Base-by-base conservation (phyloP, 2,329 filamentous ascomycete genomes). In the Trichoderma atroviride region DNA sequence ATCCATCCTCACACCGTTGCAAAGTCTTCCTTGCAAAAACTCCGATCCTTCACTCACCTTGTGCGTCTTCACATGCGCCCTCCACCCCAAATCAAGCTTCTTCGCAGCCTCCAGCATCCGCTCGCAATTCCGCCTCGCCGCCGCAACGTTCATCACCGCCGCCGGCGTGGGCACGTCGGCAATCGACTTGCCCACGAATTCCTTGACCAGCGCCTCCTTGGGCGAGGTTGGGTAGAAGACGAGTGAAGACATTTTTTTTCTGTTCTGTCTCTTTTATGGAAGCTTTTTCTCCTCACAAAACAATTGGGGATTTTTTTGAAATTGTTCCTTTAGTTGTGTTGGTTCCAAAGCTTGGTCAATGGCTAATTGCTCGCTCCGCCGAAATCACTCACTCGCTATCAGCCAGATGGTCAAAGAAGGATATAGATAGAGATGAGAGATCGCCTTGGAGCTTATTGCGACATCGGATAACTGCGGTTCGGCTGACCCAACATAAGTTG, bases 21-120 rank as follows among this genome's bases (percentile, higher is more conserved):
- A n/a, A 35, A 29, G 3, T 27, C n/a, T 27, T 1, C 22, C 10
- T 14, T 31, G 22, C 1, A 22, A 24, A 33, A 9, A 11, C 19
- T 31, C n/a, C n/a, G n/a, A n/a, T 29, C 5, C 13, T 29, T 14
- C 35, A 14, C 75, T 68, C 79, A 90, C 91, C 83, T 96, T 96
- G 78, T 96, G 92, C 27, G 91, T 94, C 80, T 96, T 96, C 70
- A 95, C 88, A 77, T 96, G 92, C 1, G 91, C 89, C 70, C 92
- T 84, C 82, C 93, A 95, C 7, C 84, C 85, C 29, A 94, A 83
- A 0, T 84, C 82, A 16, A 94, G 79, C 61, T 81, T 80, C 52
- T 84, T 77, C 16, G 86, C 85, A 0, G 91, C 87, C 14, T 88
- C 82, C 7, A 93, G 85, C 91, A 96, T 94, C 43, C 87, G 83